Conservation (phyloP, 2,329 filamentous ascomycete genomes). For the Fusarium verrucosum region DNA sequence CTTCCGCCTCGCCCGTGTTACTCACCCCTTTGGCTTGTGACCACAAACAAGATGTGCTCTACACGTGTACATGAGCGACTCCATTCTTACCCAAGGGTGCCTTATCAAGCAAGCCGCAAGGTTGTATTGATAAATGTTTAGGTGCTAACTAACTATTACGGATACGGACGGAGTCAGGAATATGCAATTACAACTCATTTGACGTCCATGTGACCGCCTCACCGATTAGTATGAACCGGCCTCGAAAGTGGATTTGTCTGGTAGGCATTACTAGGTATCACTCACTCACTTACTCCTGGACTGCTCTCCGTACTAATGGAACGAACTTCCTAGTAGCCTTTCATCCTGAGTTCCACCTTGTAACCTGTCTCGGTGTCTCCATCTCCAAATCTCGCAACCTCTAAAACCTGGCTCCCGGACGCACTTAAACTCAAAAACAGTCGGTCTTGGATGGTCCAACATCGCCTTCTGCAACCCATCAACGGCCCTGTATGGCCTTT, state of each 20-base stretch:
- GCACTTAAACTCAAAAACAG: slow-evolving; percentile 20
- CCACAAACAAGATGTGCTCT: slow-evolving; percentile 18
- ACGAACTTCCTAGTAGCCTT: no score
- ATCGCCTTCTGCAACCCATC: slow-evolving; percentile 21
- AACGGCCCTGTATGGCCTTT: slow-evolving; percentile 19
- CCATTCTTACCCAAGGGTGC: slow-evolving; percentile 22
- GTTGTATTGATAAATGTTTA: slow-evolving; percentile 13
- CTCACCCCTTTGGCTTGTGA: slow-evolving; percentile 15
- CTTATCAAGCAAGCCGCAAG: slow-evolving; percentile 9
- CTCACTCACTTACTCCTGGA: not conserved
- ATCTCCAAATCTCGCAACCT: slow-evolving; percentile 40
- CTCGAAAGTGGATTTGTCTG: slow-evolving; percentile 18
- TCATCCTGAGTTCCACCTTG: slow-evolving; percentile 34
- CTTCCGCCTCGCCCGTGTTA: slow-evolving; percentile 5
- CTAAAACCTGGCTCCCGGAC: slow-evolving; percentile 26
- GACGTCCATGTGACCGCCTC: slow-evolving; percentile 32
- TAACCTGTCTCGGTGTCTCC: slow-evolving; percentile 23
- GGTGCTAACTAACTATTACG: not conserved
- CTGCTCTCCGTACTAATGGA: slow-evolving; percentile 2
- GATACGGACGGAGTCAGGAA: slow-evolving; percentile 4
- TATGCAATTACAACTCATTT: slow-evolving; percentile 34
- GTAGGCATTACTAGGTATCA: slow-evolving; percentile 3
- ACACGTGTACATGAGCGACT: slow-evolving; percentile 26
- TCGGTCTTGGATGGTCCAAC: slow-evolving; percentile 1
- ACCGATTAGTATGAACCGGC: slow-evolving; percentile 18